Base-by-base conservation (phyloP, 2,329 filamentous ascomycete species). In the Penicillium sp. region DNA sequence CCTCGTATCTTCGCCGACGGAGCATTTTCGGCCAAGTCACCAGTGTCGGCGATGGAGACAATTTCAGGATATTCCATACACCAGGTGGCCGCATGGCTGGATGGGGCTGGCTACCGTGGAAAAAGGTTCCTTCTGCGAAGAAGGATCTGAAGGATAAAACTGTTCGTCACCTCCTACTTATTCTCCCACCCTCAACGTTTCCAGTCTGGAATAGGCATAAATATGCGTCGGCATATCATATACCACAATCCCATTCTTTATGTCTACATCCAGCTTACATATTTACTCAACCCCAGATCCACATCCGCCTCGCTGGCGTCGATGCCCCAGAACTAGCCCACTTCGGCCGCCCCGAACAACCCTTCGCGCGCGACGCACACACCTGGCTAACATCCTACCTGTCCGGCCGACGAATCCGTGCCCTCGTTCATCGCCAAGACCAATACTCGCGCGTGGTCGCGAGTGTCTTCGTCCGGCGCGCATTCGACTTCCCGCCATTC, bases 41-140 rank as follows among this genome's bases (percentile, higher is more conserved):
- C 12, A 91, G 89, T 64, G 94, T 99, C 25, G 94, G 95, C 40
- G 94, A 99, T 80, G 95, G 91, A 4, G 94, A 99, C 74, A 93
- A 93, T 70, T 97, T 99, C 73, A 88, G 94, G 64, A 73, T 99
- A 45, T 99, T 88, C 72, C 94, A 99, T 73, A 97, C 91, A 0
- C 94, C 94, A 0, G 93, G 93, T n/a, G 94, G 94, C 11, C 82
- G 86, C 62, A 74, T 92, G 49, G 82, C 88, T 11, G 94, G 94
- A 50, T 99, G 94, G 94, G 91, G 89, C n/a, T 96, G 90, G 91
- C 69, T 94, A 61, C 87, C 83, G 6, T 80, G 84, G 71, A 80
- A 91, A 67, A 86, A 76, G 56, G 82, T 96, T 7, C 92, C 91
- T 1, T 80, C 77, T 12, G 84, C 82, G 55, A 88, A 82, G 69